Percentiles rank a stretch among this genome's conserved stretches.
Conservation (phyloP, 2,329 filamentous ascomycete species). For the Talaromyces islandicus region DNA sequence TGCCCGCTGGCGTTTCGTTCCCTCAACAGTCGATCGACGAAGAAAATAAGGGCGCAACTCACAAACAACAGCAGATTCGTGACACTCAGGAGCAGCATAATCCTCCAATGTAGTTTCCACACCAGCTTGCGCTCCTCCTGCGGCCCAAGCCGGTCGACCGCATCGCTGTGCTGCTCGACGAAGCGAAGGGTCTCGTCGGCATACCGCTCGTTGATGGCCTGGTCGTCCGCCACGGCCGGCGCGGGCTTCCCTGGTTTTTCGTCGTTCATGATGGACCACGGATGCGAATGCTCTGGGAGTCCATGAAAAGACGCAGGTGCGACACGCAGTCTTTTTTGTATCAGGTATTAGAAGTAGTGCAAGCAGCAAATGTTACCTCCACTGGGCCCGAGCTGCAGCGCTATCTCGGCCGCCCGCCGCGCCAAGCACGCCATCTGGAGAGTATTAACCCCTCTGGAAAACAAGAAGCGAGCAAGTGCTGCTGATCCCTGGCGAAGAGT, state of each 20-base stretch:
- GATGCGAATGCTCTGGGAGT: background rate
- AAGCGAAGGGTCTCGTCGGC: slow-evolving; percentile 33
- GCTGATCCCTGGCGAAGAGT: background rate
- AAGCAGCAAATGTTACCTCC: background rate
- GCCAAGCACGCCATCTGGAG: background rate
- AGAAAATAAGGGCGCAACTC: slow-evolving; percentile 9
- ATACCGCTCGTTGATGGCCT: slow-evolving; percentile 12
- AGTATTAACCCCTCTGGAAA: background rate
- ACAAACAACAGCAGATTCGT: slow-evolving; percentile 36
- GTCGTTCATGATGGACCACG: background rate
- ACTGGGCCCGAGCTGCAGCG: background rate
- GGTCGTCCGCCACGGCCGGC: background rate
- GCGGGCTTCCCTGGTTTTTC: background rate
- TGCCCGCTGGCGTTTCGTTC: background rate
- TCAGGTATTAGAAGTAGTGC: background rate
- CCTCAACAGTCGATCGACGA: background rate
- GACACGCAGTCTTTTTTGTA: background rate
- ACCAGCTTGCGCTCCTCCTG: slow-evolving; percentile 26
- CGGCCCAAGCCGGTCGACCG: slow-evolving; percentile 24
- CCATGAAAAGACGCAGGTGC: background rate
- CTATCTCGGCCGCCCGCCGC: background rate
- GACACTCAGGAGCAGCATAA: slow-evolving; percentile 26
- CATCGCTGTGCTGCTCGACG: slow-evolving; percentile 14
- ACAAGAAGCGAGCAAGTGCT: background rate
- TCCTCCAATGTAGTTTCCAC: slow-evolving; percentile 28